phyloP scores from a whole-genome alignment of 768 basidiomycete species.

The Mycena kentingensis region DNA sequence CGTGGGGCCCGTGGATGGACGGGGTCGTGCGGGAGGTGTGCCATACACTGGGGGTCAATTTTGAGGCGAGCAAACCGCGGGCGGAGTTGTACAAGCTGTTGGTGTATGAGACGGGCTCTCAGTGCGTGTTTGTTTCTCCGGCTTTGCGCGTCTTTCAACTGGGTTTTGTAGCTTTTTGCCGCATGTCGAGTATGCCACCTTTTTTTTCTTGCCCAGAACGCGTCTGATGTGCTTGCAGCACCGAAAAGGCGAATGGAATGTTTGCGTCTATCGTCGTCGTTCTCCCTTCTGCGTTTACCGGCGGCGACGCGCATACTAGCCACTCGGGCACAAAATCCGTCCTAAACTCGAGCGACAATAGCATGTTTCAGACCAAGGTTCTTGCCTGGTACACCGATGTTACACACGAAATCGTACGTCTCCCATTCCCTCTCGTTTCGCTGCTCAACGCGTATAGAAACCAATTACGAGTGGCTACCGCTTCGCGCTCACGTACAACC shows the following conservation, averaged over 20 bases:
- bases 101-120: conserved; percentile 40
- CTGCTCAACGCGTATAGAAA: conserved; percentile 17
- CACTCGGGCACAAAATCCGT: conserved; percentile 27
- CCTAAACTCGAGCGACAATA: conserved; percentile 30
- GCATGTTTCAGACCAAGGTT: conserved; percentile 29
- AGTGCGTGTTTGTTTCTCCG: conserved; percentile 30
- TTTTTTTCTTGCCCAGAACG: not conserved
- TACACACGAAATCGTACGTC: conserved; percentile 33
- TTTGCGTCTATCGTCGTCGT: conserved; percentile 45
- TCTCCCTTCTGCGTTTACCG: conserved; percentile 40
- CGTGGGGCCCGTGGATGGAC: conserved; percentile 41
- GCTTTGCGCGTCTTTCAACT: not conserved
- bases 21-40: conserved; percentile 13
- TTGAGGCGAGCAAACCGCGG: conserved; percentile 3
- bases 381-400: conserved; percentile 47
- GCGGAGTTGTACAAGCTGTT: conserved; percentile 39
- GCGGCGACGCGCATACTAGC: conserved; percentile 37
- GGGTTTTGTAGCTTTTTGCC: conserved; percentile 30
- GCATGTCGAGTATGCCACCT: conserved; percentile 35
- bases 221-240: conserved; percentile 14
- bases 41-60: conserved; percentile 6
- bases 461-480: conserved; percentile 41
- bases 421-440: not conserved
- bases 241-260: conserved; percentile 38
- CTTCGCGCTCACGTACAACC: conserved; percentile 43